phyloP scores from a whole-genome alignment of 2,329 filamentous ascomycete species.

The Verticillium albo-atrum region DNA sequence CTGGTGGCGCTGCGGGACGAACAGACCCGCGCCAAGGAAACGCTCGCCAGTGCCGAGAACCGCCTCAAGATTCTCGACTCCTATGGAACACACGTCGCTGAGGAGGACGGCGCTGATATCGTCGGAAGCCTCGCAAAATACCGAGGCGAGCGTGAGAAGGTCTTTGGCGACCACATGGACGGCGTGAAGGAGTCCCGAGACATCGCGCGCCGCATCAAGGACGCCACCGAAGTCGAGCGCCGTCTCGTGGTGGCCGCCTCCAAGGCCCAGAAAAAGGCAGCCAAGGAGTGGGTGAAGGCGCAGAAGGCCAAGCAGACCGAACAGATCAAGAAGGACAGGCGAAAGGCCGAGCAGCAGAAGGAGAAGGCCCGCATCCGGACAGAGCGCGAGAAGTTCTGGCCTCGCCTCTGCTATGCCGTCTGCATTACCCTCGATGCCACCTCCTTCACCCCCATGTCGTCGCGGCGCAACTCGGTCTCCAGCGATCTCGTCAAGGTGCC shows the following conservation, averaged over 20 bases:
- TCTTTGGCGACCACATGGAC: slow-evolving; percentile 34
- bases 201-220: slow-evolving; percentile 12
- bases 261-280: slow-evolving; percentile 9
- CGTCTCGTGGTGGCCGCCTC: slow-evolving; percentile 15
- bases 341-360: slow-evolving; percentile 28
- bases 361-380: slow-evolving; percentile 39
- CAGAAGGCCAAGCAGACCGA: slow-evolving; percentile 25
- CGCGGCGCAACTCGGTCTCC: slow-evolving; percentile 43
- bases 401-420: slow-evolving; percentile 42
- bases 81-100: slow-evolving; percentile 31
- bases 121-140: slow-evolving; percentile 33
- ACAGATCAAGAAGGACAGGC: slow-evolving; percentile 26
- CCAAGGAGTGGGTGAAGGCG: slow-evolving; percentile 14
- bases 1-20: slow-evolving; percentile 26
- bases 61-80: slow-evolving; percentile 37
- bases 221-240: slow-evolving; percentile 17
- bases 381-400: slow-evolving; percentile 45
- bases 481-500: slow-evolving; percentile 47
- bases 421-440: slow-evolving; percentile 46
- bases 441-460: slow-evolving; percentile 37
- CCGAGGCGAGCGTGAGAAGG: slow-evolving; percentile 33
- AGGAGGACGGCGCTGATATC: slow-evolving; percentile 28
- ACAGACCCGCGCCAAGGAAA: slow-evolving; percentile 22
- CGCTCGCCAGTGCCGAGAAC: slow-evolving; percentile 25
- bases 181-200: slow-evolving; percentile 25